Conservation (phyloP, 2,329 filamentous ascomycete genomes). For the Epicoccum sorghinum region DNA sequence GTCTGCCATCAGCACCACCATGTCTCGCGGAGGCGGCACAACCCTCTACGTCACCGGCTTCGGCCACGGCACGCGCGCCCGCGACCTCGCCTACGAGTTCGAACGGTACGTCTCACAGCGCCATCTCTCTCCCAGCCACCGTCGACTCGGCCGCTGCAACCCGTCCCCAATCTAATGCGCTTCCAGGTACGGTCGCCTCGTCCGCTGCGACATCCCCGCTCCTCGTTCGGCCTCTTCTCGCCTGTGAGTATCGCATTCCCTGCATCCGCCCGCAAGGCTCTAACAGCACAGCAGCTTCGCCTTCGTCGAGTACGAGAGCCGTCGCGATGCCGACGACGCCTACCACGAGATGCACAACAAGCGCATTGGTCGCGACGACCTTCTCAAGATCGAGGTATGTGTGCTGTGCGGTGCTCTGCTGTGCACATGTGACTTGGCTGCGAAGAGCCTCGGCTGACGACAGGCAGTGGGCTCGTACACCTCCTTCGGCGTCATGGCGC, state of each 20-base stretch:
- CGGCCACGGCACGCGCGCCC: conserved; percentile 96
- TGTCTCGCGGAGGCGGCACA: conserved; percentile 90
- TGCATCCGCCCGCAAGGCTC: conserved; percentile 7
- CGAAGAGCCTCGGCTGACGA: conserved; percentile 23
- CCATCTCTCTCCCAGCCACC: neutral
- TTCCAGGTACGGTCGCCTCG: conserved; percentile 89
- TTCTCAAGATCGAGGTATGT: conserved; percentile 94
- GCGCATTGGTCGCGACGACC: conserved; percentile 91
- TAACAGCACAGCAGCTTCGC: conserved; percentile 73
- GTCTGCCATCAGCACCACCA: conserved; percentile 49
- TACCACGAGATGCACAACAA: conserved; percentile 99
- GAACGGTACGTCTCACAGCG: conserved; percentile 83
- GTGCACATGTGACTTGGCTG: neutral
- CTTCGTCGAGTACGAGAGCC: conserved; percentile 98
- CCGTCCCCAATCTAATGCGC: conserved; percentile 53
- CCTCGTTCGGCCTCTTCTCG: conserved; percentile 91
- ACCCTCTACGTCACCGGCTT: conserved; percentile 99
- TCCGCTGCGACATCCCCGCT: conserved; percentile 97
- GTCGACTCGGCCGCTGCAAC: conserved; percentile 28
- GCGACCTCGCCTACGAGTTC: conserved; percentile 99
- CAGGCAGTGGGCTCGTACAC: conserved; percentile 93
- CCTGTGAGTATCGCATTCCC: conserved; percentile 73
- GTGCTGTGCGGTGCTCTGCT: neutral
- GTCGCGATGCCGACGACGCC: conserved; percentile 96
- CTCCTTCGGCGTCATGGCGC: conserved; percentile 96